A percentile compares a stretch with the other conserved stretches of the same genome.
Conservation (phyloP, 805 yeast species). For the Hermanozyma aechmeae region DNA sequence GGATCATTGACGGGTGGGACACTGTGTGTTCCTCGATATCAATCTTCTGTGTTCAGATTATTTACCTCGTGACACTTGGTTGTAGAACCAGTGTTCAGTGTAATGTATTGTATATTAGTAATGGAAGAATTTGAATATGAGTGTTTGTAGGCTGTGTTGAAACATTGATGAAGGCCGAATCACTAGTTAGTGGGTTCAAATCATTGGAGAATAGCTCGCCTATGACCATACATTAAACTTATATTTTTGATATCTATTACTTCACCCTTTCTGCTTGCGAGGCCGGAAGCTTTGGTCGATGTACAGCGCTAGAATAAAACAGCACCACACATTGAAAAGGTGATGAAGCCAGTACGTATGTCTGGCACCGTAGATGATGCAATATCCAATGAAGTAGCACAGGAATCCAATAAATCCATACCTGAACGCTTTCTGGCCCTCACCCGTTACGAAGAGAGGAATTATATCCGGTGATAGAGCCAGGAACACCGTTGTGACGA, state of each 20-base stretch:
- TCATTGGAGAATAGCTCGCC: no score
- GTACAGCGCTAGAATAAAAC: slow-evolving; percentile 31
- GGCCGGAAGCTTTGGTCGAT: slow-evolving; percentile 1
- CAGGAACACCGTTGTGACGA: slow-evolving; percentile 48
- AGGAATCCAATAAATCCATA: slow-evolving; percentile 20
- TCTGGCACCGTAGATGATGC: slow-evolving; percentile 66
- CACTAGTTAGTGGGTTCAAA: no score
- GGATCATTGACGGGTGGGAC: no score
- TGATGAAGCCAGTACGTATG: slow-evolving; percentile 83
- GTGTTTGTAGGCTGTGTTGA: not conserved
- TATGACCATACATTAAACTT: not conserved
- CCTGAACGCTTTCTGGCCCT: slow-evolving; percentile 1
- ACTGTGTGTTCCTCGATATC: slow-evolving; percentile 12
- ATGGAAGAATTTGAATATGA: slow-evolving; percentile 6
- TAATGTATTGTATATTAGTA: slow-evolving; percentile 16
- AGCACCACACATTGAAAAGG: slow-evolving; percentile 54
- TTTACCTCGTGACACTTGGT: slow-evolving; percentile 9
- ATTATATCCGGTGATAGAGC: slow-evolving; percentile 27
- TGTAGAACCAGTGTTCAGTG: slow-evolving; percentile 10
- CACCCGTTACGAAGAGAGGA: no score
- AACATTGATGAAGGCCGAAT: no score
- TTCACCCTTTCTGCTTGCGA: slow-evolving; percentile 2
- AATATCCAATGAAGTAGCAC: slow-evolving; percentile 47
- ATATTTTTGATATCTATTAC: not conserved
- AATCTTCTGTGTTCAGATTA: slow-evolving; percentile 5